A percentile compares a stretch with the other conserved stretches of the same genome.
These are phyloP conservation scores for Chytriomyces confervae DNA, from an alignment of 192 early-diverging fungal genomes.

Conservation along the genomic window DNA sequence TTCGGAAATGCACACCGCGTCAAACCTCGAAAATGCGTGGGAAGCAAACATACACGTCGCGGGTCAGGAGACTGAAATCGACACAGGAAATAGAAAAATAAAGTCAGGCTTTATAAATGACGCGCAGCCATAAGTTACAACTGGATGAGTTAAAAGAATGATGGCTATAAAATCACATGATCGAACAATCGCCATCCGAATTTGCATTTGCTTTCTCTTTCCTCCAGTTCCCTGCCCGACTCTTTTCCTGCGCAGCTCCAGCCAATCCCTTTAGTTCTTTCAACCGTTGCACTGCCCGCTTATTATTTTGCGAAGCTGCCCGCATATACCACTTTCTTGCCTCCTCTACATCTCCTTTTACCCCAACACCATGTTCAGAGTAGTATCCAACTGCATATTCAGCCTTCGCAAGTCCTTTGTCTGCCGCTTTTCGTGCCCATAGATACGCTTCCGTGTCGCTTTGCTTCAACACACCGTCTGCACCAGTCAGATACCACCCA, in stretches of 20 bases:
- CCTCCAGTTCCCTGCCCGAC: slow-evolving; percentile 36
- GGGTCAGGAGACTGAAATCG: no score
- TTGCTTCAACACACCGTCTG: slow-evolving; percentile 86
- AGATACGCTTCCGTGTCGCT: slow-evolving; percentile 95
- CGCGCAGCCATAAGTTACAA: no score
- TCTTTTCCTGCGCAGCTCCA: slow-evolving; percentile 20
- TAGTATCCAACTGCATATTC: slow-evolving; percentile 98
- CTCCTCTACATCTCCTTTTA: slow-evolving; percentile 76
- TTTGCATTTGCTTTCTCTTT: slow-evolving; percentile 31
- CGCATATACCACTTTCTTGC: slow-evolving; percentile 88
- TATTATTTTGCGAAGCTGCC: slow-evolving; percentile 84
- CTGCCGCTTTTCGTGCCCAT: slow-evolving; percentile 96
- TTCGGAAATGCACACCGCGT: no score
- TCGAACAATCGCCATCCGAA: slow-evolving; percentile 31
- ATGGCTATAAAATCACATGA: slow-evolving; percentile 25
- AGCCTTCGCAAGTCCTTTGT: slow-evolving; percentile 92
- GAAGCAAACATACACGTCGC: no score
- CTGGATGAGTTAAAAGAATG: no score
- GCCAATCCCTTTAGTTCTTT: slow-evolving; percentile 74
- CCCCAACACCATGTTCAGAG: slow-evolving; percentile 88
- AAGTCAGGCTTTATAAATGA: no score
- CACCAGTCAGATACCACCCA: slow-evolving; percentile 97
- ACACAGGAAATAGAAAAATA: no score
- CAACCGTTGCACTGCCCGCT: slow-evolving; percentile 79
- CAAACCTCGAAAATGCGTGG: no score